Evolutionary conservation across 257 asterid genomes (phyloP).

Genomic region (Salvia hispanica): DNA sequence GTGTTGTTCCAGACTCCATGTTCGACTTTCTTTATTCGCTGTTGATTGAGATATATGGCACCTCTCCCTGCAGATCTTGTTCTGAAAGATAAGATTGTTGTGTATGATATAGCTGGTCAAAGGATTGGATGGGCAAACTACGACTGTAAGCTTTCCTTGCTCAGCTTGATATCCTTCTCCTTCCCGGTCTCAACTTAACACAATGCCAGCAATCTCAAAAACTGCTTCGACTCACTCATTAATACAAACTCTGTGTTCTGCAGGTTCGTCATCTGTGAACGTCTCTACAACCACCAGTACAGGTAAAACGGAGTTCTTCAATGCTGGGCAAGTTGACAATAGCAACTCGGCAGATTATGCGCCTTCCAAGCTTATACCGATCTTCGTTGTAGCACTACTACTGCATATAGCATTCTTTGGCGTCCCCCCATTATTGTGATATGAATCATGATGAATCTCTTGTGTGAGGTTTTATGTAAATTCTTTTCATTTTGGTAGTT

Average conservation of each 20-base stretch:
- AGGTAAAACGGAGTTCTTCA: slow-evolving; percentile 70
- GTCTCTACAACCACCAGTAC: slow-evolving; percentile 64
- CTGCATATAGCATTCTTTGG: slow-evolving; percentile 47
- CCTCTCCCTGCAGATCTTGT: slow-evolving; percentile 63
- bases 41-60: slow-evolving; percentile 4
- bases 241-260: slow-evolving; percentile 11
- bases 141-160: slow-evolving; percentile 65
- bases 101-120: slow-evolving; percentile 80
- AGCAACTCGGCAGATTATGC: slow-evolving; percentile 33
- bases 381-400: slow-evolving; percentile 37
- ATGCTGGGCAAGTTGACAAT: slow-evolving; percentile 60
- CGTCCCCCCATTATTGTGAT: slow-evolving; percentile 44
- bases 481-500: not conserved
- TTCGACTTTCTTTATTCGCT: not conserved
- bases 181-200: not conserved
- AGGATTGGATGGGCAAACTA: slow-evolving; percentile 88
- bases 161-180: not conserved
- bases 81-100: slow-evolving; percentile 84
- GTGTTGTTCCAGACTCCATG: not conserved
- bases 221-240: not conserved
- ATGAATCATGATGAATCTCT: not conserved
- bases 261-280: slow-evolving; percentile 75
- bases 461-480: slow-evolving; percentile 19
- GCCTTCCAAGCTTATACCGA: slow-evolving; percentile 33
- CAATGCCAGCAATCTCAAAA: no score